Conservation (phyloP, 1,284 basidiomycete genomes). For the Trametes polyzona region DNA sequence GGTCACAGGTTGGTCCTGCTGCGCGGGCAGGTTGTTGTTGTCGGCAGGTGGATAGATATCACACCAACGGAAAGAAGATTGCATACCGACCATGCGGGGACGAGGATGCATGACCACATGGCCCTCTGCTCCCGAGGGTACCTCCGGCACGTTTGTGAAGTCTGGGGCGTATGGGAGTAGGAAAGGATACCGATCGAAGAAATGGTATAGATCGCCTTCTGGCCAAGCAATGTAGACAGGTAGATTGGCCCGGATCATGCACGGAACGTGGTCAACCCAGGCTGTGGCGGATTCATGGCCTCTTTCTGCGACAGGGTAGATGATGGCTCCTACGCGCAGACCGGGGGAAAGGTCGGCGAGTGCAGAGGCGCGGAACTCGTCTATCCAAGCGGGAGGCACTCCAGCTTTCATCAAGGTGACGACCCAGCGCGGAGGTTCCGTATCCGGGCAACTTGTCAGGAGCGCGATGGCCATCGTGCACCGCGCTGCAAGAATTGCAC, state of each 20-base stretch:
- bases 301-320: neutral
- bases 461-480: constrained; percentile 10
- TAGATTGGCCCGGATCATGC: constrained; percentile 3
- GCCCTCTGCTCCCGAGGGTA: neutral
- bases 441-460: neutral
- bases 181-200: neutral
- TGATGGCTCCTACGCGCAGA: neutral
- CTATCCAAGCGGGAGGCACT: neutral
- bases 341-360: constrained; percentile 4
- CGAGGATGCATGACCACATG: no score
- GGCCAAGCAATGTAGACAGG: constrained; percentile 3
- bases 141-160: neutral
- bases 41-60: neutral
- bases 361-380: neutral
- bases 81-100: no score
- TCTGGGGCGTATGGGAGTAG: neutral
- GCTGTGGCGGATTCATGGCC: neutral
- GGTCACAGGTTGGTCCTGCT: neutral
- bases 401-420: neutral
- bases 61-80: neutral
- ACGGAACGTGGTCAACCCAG: constrained; percentile 9
- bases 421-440: neutral
- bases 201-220: neutral
- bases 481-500: neutral
- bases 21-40: no score